Percentiles rank a stretch among this genome's conserved stretches.
Evolutionary conservation across 768 basidiomycete species (phyloP).

Genomic region (Pleurotus pulmonarius): DNA sequence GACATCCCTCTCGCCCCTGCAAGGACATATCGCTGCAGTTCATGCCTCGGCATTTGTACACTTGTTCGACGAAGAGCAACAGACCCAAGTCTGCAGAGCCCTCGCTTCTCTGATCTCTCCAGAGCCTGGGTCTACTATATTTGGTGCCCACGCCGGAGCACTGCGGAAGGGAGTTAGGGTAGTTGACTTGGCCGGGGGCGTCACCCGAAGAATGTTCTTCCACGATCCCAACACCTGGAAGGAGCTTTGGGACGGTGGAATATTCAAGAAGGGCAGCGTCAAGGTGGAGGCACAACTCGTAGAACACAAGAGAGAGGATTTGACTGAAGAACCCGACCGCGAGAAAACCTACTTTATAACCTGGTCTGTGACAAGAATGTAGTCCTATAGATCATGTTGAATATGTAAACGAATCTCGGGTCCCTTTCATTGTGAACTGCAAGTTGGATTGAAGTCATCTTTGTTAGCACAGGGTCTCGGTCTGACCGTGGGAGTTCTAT

Average conservation of each 20-base stretch:
- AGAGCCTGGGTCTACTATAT: slow-evolving; percentile 40
- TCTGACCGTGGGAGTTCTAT: background rate
- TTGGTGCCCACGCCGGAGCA: slow-evolving; percentile 35
- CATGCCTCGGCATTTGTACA: slow-evolving; percentile 52
- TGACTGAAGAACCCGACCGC: background rate
- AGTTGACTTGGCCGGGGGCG: slow-evolving; percentile 10
- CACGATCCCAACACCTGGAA: slow-evolving; percentile 35
- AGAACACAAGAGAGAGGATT: slow-evolving; percentile 10
- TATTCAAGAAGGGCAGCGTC: slow-evolving; percentile 29
- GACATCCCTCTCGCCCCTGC: slow-evolving; percentile 40
- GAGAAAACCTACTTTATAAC: slow-evolving; percentile 11
- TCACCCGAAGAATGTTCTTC: slow-evolving; percentile 22
- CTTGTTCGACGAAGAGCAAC: slow-evolving; percentile 38
- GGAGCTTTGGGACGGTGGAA: slow-evolving; percentile 29
- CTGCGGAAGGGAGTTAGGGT: slow-evolving; percentile 23
- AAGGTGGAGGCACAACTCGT: slow-evolving; percentile 22
- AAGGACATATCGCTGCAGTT: slow-evolving; percentile 43
- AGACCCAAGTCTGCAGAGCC: slow-evolving; percentile 35
- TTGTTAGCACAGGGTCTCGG: too few species aligned
- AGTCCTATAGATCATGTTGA: background rate
- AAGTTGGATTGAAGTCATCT: too few species aligned
- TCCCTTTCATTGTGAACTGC: too few species aligned
- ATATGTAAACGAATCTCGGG: background rate
- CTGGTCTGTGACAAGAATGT: slow-evolving; percentile 22
- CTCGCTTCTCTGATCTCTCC: slow-evolving; percentile 39